Conservation (phyloP, 441 rosid species). For the Erysimum pusillum region DNA sequence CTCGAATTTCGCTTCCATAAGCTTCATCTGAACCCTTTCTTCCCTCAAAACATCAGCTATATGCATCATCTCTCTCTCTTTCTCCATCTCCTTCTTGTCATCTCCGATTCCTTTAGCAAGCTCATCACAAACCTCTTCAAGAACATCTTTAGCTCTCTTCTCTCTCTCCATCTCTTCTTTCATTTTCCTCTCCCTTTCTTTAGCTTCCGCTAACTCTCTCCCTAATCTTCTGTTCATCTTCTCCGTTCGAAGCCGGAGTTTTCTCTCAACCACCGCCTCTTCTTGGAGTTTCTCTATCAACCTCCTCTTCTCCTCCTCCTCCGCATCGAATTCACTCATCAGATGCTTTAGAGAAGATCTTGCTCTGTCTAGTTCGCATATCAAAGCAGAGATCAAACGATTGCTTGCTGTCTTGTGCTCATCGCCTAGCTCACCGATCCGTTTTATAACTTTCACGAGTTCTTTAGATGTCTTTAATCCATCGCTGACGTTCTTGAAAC, state of each 20-base stretch:
- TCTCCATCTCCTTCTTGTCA: slow-evolving; percentile 81
- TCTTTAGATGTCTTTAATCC: slow-evolving; percentile 79
- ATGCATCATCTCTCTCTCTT: slow-evolving; percentile 94
- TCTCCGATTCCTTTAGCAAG: slow-evolving; percentile 77
- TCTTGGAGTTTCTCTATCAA: slow-evolving; percentile 67
- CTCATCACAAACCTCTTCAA: slow-evolving; percentile 90
- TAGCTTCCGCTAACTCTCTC: slow-evolving; percentile 68
- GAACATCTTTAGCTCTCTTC: slow-evolving; percentile 84
- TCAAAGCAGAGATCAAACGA: slow-evolving; percentile 71
- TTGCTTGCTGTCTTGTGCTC: slow-evolving; percentile 53
- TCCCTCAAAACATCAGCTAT: slow-evolving; percentile 89
- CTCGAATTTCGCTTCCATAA: slow-evolving; percentile 77
- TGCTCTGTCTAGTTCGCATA: slow-evolving; percentile 69
- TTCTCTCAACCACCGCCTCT: slow-evolving; percentile 78
- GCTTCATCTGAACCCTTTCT: slow-evolving; percentile 97
- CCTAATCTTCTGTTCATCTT: slow-evolving; percentile 84
- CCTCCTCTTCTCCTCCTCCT: slow-evolving; percentile 69
- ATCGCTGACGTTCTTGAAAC: slow-evolving; percentile 66
- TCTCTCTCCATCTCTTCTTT: slow-evolving; percentile 71
- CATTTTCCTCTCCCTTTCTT: slow-evolving; percentile 53
- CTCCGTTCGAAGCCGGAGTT: slow-evolving; percentile 70
- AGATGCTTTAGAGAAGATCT: slow-evolving; percentile 60
- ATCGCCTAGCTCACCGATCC: slow-evolving; percentile 66
- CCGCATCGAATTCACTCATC: slow-evolving; percentile 55
- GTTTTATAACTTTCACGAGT: slow-evolving; percentile 73